These are phyloP conservation scores for Aspergillus sp. DNA, from an alignment of 2,329 filamentous ascomycete genomes.

Conservation along the genomic window DNA sequence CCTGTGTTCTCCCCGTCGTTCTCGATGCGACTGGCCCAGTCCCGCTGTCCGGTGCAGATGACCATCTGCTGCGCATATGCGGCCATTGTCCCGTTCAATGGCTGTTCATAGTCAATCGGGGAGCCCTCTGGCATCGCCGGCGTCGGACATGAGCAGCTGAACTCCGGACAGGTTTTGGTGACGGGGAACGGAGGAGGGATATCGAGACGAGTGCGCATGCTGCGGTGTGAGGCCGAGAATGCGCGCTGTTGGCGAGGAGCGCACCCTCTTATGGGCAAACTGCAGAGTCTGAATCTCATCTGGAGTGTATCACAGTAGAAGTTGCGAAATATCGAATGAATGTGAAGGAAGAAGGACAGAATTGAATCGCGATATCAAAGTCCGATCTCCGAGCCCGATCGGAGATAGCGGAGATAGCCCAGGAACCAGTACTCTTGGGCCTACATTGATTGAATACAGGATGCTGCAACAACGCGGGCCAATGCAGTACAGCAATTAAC, in stretches of 20 bases:
- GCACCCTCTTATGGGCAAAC: slow-evolving; percentile 12
- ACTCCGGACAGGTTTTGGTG: slow-evolving; percentile 56
- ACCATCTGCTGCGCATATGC: slow-evolving; percentile 74
- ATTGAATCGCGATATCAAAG: slow-evolving; percentile 3
- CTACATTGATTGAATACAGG: no score
- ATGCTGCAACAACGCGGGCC: no score
- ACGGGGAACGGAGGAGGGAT: slow-evolving; percentile 39
- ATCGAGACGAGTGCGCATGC: slow-evolving; percentile 19
- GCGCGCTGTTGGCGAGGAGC: slow-evolving; percentile 7
- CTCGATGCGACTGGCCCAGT: slow-evolving; percentile 80
- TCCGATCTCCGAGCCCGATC: slow-evolving; percentile 8
- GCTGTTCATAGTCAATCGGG: slow-evolving; percentile 62
- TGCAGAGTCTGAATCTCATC: neutral
- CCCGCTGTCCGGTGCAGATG: slow-evolving; percentile 66
- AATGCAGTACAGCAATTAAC: no score
- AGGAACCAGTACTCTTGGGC: no score
- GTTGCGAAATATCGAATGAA: neutral
- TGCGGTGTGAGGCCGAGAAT: slow-evolving; percentile 13
- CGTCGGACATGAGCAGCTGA: slow-evolving; percentile 69
- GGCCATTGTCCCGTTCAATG: slow-evolving; percentile 67
- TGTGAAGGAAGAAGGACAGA: neutral
- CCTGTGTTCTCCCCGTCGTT: slow-evolving; percentile 54
- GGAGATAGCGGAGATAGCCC: slow-evolving; percentile 12
- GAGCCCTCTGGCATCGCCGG: slow-evolving; percentile 61
- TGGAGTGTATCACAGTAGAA: neutral